Evolutionary conservation across 106 monocot species (phyloP).

Genomic region (Xerophyta viscosa): DNA sequence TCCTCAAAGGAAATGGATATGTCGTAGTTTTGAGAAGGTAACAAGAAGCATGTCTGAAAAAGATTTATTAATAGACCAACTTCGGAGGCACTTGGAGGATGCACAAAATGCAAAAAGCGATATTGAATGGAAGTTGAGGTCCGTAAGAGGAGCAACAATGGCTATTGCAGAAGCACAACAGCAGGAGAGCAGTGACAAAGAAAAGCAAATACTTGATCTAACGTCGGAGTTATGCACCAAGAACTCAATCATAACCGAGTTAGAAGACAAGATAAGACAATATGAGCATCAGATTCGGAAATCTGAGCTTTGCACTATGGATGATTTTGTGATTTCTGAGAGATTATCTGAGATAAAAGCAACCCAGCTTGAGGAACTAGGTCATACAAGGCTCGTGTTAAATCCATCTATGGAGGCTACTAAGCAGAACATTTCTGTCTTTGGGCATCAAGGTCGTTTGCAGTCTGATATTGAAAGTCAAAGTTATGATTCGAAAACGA

Average conservation of each 20-base stretch:
- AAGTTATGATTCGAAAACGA: slow-evolving; percentile 20
- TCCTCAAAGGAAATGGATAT: slow-evolving; percentile 37
- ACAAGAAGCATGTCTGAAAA: slow-evolving; percentile 48
- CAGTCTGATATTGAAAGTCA: slow-evolving; percentile 16
- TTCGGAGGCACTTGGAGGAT: slow-evolving; percentile 66
- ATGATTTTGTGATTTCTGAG: slow-evolving; percentile 29
- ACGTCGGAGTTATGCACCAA: slow-evolving; percentile 44
- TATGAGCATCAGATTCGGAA: slow-evolving; percentile 20
- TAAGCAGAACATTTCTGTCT: slow-evolving; percentile 40
- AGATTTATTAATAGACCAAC: slow-evolving; percentile 69
- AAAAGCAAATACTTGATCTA: slow-evolving; percentile 42
- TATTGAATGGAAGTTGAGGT: slow-evolving; percentile 79
- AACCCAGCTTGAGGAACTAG: slow-evolving; percentile 22
- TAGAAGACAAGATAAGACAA: slow-evolving; percentile 32
- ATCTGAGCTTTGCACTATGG: slow-evolving; percentile 30
- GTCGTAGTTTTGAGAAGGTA: slow-evolving; percentile 45
- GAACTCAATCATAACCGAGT: slow-evolving; percentile 18
- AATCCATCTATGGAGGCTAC: slow-evolving; percentile 20
- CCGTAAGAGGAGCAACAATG: slow-evolving; percentile 76
- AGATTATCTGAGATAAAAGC: slow-evolving; percentile 35
- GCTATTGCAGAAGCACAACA: slow-evolving; percentile 82
- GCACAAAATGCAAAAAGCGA: slow-evolving; percentile 50
- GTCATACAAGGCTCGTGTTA: slow-evolving; percentile 22
- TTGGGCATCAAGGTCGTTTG: slow-evolving; percentile 14
- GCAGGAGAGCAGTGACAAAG: slow-evolving; percentile 59